Evolutionary conservation across 495 filamentous ascomycete genomes (phyloP), one percentile per base, ranked within the genome.

Genomic region (Neurospora sp.): DNA sequence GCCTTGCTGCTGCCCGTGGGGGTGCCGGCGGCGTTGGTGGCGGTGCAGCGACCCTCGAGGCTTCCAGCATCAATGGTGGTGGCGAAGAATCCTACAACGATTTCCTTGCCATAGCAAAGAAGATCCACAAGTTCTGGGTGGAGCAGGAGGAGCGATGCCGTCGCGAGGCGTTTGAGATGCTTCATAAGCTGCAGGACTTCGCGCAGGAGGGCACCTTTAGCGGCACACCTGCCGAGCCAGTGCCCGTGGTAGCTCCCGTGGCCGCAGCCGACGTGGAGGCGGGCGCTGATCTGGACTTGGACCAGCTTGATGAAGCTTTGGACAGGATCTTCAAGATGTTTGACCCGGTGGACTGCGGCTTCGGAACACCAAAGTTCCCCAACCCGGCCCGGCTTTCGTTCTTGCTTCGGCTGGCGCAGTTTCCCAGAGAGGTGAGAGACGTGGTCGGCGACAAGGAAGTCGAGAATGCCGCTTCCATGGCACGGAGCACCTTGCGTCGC

Each of bases 231-330:
- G 40, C 75, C 8, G 39, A 40, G 5, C 54, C 72, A 14, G 41
- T 39, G 40, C 62, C 20, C 41, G 71, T 39, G 31, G n/a, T 10
- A 16, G 60, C 69, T 35, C 18, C 69, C 18, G 71, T 27, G 27
- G 71, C 23, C 2, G 23, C 27, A 16, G 39, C 42, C 4, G 73
- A 74, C 14, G 35, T 54, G 5, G 69, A 35, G 35, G 44, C 62
- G 18, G 54, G 49, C 8, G 87, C 84, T 7, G 90, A 90, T 46
- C 83, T 98, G 42, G 96, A 98, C 76, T 84, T 99, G 71, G 96
- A 99, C 72, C 86, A 98, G 73, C 82, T 99, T 31, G 96, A 98
- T 75, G 94, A 97, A 78, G 94, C 94, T 3, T 94, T 93, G 75
- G 86, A 89, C 39, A 90, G 96, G 76, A 97, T 95, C 75, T 87